Conservation (phyloP, 495 filamentous ascomycete genomes). For the Hypoxylon intermedium region DNA sequence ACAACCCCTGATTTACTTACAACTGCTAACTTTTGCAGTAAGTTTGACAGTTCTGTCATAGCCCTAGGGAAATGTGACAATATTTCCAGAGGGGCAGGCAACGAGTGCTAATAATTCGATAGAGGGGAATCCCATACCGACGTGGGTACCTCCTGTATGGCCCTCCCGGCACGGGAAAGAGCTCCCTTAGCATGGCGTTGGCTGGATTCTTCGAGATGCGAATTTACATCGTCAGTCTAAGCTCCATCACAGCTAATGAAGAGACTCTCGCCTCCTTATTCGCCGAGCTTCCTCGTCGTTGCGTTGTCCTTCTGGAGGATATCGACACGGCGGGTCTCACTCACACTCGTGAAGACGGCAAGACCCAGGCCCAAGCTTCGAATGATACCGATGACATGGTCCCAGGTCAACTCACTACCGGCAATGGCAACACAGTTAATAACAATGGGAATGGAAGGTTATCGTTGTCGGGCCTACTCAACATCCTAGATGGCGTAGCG, state of each 20-base stretch:
- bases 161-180: conserved; percentile 81
- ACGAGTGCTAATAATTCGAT: no score
- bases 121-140: conserved; percentile 77
- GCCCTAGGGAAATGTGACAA: no score
- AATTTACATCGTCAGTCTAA: conserved; percentile 73
- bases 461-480: conserved; percentile 77
- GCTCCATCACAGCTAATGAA: conserved; percentile 70
- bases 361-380: background rate
- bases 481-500: conserved; percentile 82
- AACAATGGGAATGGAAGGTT: conserved; percentile 53
- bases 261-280: conserved; percentile 75
- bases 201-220: conserved; percentile 73
- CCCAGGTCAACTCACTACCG: conserved; percentile 37
- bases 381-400: conserved; percentile 37
- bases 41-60: no score
- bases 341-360: conserved; percentile 56
- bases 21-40: no score
- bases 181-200: conserved; percentile 67
- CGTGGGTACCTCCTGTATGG: conserved; percentile 90
- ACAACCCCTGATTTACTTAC: no score
- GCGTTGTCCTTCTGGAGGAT: conserved; percentile 77
- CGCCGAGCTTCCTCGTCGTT: conserved; percentile 67
- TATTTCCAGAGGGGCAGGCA: no score
- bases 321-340: conserved; percentile 77
- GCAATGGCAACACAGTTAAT: conserved; percentile 21